Percentiles rank a stretch among this genome's conserved stretches.
Evolutionary conservation across 352 stramenopile species (phyloP).

Genomic region (Phytopythium oedochilum): DNA sequence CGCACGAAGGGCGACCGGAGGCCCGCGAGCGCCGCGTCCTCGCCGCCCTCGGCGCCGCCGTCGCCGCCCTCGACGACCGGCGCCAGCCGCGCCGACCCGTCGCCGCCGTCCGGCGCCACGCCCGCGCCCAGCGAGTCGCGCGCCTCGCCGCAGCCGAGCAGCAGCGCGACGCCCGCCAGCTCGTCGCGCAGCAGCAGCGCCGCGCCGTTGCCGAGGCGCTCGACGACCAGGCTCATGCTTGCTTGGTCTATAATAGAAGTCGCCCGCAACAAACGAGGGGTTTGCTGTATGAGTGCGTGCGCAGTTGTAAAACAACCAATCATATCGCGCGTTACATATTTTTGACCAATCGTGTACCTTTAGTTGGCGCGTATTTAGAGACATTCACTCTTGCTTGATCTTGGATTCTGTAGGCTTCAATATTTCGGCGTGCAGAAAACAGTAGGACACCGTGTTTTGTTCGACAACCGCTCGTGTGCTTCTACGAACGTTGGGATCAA

Average conservation of each 20-base stretch:
- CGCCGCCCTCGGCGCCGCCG: slow-evolving; percentile 26
- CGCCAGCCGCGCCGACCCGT: slow-evolving; percentile 16
- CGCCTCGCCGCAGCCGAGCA: slow-evolving; percentile 61
- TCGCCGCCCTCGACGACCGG: slow-evolving; percentile 37
- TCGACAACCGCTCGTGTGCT: neutral
- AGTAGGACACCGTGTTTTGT: neutral
- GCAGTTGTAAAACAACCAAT: too few species aligned
- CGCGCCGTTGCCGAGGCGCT: slow-evolving; percentile 63
- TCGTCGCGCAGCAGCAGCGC: slow-evolving; percentile 69
- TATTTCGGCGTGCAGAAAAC: neutral
- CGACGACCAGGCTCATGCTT: slow-evolving; percentile 54
- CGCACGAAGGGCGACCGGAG: slow-evolving; percentile 8
- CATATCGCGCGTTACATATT: too few species aligned
- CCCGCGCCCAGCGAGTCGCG: slow-evolving; percentile 9
- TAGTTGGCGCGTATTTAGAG: too few species aligned
- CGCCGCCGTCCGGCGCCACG: slow-evolving; percentile 1
- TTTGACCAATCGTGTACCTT: too few species aligned
- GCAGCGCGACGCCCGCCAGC: slow-evolving; percentile 30
- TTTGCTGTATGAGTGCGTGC: too few species aligned
- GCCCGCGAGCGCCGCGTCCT: slow-evolving; percentile 7
- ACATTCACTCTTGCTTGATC: too few species aligned
- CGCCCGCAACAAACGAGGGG: too few species aligned
- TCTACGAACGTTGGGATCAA: neutral
- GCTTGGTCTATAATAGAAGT: neutral
- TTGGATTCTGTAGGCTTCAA: neutral